Conservation (phyloP, 495 filamentous ascomycete species). For the Xylaria castorea region DNA sequence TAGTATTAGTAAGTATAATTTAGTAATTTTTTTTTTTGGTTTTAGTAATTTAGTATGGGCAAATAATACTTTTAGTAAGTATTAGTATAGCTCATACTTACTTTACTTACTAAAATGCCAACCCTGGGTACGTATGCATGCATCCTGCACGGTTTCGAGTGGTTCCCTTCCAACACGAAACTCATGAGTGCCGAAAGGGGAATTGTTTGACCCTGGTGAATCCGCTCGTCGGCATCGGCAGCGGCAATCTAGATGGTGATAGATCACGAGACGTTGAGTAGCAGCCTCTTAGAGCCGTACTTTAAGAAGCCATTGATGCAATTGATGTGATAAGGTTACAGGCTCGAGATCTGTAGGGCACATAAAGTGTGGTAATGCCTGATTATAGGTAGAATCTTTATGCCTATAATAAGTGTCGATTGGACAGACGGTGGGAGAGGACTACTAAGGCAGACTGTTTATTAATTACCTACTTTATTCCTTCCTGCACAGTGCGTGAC, state of each 20-base stretch:
- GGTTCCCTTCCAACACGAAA: background rate
- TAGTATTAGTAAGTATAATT: too few species aligned
- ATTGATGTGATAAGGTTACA: slow-evolving; percentile 7
- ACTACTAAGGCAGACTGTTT: background rate
- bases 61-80: too few species aligned
- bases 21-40: too few species aligned
- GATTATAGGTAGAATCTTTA: background rate
- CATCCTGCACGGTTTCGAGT: slow-evolving; percentile 11
- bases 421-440: background rate
- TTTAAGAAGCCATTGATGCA: background rate
- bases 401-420: background rate
- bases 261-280: slow-evolving; percentile 14
- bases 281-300: slow-evolving; percentile 7
- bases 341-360: background rate
- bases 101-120: too few species aligned
- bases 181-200: slow-evolving; percentile 6
- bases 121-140: slow-evolving; percentile 21
- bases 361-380: background rate
- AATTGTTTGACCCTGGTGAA: slow-evolving; percentile 5
- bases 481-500: background rate
- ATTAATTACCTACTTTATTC: background rate
- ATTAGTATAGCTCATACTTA: too few species aligned
- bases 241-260: slow-evolving; percentile 11
- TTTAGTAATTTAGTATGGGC: too few species aligned
- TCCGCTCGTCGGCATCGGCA: slow-evolving; percentile 1